A percentile compares a stretch with the other conserved stretches of the same genome.
These are phyloP conservation scores for Globisporangium canariense DNA, from an alignment of 352 stramenopile species.

Conservation along the genomic window DNA sequence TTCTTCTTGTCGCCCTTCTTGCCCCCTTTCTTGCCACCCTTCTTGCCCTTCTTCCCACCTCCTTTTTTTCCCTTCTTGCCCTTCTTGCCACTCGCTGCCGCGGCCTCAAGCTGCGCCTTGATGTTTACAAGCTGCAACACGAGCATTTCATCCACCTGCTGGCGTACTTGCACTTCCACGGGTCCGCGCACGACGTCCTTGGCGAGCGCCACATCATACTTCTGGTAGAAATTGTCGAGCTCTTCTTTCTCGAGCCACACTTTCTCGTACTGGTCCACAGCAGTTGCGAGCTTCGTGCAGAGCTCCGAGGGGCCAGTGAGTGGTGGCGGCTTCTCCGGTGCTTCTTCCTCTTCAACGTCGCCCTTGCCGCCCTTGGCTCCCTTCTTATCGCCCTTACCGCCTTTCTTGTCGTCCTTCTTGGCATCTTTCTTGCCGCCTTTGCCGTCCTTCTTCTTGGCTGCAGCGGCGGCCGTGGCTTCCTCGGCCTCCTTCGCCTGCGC, in stretches of 20 bases:
- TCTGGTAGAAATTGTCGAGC: constrained; percentile 90
- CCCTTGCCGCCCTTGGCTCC: constrained; percentile 54
- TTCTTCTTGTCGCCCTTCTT: constrained; percentile 78
- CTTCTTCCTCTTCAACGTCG: constrained; percentile 52
- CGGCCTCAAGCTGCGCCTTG: constrained; percentile 84
- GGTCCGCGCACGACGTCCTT: constrained; percentile 88
- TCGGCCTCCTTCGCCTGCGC: constrained; percentile 63
- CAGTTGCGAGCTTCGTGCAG: constrained; percentile 64
- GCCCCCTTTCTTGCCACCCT: constrained; percentile 51
- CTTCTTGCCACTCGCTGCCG: constrained; percentile 63
- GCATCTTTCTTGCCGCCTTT: constrained; percentile 38
- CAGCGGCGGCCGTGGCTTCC: constrained; percentile 25
- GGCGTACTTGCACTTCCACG: constrained; percentile 83
- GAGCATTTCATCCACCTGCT: constrained; percentile 93
- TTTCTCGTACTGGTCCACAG: constrained; percentile 70
- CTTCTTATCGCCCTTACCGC: constrained; percentile 50
- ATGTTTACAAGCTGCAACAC: constrained; percentile 94
- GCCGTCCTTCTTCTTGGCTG: constrained; percentile 37
- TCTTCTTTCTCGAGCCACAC: constrained; percentile 89
- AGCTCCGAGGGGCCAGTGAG: constrained; percentile 87
- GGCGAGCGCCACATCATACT: constrained; percentile 90
- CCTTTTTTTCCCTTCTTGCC: constrained; percentile 73
- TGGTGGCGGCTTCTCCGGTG: constrained; percentile 75
- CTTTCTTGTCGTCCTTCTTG: constrained; percentile 54
- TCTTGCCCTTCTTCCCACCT: constrained; percentile 56